Conservation (phyloP, 495 filamentous ascomycete genomes). For the Penicillium silybi region DNA sequence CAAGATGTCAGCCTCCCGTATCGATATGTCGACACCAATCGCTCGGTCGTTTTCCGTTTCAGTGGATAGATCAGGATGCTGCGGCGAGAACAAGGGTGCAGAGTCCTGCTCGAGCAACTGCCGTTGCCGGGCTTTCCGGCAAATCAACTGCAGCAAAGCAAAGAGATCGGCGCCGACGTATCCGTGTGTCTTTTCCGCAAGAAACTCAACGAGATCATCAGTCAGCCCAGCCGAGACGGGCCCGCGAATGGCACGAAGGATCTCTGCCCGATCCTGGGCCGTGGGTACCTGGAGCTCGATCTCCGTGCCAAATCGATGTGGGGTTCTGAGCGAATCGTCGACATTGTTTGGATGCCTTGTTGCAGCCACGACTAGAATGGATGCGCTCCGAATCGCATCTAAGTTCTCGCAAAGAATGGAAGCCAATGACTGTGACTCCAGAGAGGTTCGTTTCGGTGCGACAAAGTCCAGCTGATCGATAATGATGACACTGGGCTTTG, state of each 20-base stretch:
- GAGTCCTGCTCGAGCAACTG: slow-evolving; percentile 16
- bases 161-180: slow-evolving; percentile 65
- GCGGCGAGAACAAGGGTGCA: background rate
- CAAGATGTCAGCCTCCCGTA: slow-evolving; percentile 49
- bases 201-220: slow-evolving; percentile 35
- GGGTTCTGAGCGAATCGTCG: slow-evolving; percentile 65
- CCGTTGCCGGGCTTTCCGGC: slow-evolving; percentile 39
- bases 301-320: slow-evolving; percentile 62
- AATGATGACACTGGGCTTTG: slow-evolving; percentile 76
- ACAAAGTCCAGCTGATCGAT: slow-evolving; percentile 79
- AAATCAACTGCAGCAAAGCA: slow-evolving; percentile 44
- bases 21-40: slow-evolving; percentile 19
- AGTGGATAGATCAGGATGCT: background rate
- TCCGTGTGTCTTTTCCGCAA: slow-evolving; percentile 62
- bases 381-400: slow-evolving; percentile 37
- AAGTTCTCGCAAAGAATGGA: slow-evolving; percentile 42
- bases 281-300: slow-evolving; percentile 82
- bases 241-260: slow-evolving; percentile 53
- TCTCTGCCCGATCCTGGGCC: slow-evolving; percentile 63
- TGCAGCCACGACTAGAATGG: slow-evolving; percentile 69
- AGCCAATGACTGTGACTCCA: slow-evolving; percentile 35
- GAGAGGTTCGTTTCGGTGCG: slow-evolving; percentile 55
- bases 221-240: slow-evolving; percentile 24
- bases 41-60: slow-evolving; percentile 3
- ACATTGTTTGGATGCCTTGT: slow-evolving; percentile 69